phyloP scores from a whole-genome alignment of 441 rosid genomes.

The Eruca vesicaria region DNA sequence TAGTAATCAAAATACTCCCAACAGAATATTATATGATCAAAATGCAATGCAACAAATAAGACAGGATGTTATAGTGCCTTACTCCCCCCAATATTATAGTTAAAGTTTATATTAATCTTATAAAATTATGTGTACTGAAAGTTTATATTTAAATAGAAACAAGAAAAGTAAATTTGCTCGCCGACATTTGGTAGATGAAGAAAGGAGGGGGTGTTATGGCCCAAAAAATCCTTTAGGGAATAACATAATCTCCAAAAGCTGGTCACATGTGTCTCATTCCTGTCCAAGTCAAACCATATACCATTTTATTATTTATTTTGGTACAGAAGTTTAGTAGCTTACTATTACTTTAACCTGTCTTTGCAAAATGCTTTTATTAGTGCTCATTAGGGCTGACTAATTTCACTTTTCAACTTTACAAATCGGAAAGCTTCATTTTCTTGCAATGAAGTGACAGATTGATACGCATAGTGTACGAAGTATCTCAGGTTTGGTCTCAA shows the following conservation, averaged over 20 bases:
- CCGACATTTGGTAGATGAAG: constrained; percentile 37
- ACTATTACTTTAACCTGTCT: constrained; percentile 4
- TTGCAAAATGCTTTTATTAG: background rate
- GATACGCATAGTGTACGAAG: background rate
- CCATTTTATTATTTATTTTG: background rate
- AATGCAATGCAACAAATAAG: background rate
- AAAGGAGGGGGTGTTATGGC: constrained; percentile 29
- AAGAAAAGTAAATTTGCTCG: constrained; percentile 12
- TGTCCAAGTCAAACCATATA: constrained; percentile 37
- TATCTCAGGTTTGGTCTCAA: background rate
- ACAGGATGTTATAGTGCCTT: background rate
- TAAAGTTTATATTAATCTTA: background rate
- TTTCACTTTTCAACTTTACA: background rate
- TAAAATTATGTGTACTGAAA: background rate
- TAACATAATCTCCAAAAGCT: constrained; percentile 34
- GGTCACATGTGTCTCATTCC: constrained; percentile 34
- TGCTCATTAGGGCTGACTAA: background rate
- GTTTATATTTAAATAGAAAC: background rate
- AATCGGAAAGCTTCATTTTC: background rate
- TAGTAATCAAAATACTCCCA: background rate
- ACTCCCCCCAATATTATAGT: background rate
- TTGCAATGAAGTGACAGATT: background rate
- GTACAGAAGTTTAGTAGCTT: background rate
- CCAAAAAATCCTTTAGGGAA: constrained; percentile 33
- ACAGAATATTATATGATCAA: background rate